A percentile compares a stretch with the other conserved stretches of the same genome.
Conservation (phyloP, 1,284 basidiomycete species). For the Amylostereum areolatum region DNA sequence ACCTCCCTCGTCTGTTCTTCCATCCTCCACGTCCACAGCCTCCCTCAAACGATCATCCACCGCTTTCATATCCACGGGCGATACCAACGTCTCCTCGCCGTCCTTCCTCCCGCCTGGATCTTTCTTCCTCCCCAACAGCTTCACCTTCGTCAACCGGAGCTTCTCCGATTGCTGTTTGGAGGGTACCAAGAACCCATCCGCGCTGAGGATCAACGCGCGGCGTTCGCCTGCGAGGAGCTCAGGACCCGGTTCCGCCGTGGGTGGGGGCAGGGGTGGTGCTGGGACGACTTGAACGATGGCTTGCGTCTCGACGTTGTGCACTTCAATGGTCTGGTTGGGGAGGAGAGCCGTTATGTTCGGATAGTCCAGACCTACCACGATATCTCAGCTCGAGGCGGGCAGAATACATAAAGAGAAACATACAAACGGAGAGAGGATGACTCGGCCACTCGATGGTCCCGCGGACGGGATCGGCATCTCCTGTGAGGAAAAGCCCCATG, state of each 20-base stretch:
- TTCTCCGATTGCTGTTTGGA: constrained; percentile 10
- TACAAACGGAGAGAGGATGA: constrained; percentile 75
- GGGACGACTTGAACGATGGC: constrained; percentile 66
- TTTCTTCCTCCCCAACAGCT: constrained; percentile 6
- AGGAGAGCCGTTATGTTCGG: constrained; percentile 77
- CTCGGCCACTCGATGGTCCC: constrained; percentile 83
- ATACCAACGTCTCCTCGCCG: neutral
- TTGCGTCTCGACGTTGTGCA: constrained; percentile 78
- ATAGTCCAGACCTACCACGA: constrained; percentile 66
- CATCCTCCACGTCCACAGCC: neutral
- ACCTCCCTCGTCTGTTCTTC: no score
- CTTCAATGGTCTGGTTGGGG: constrained; percentile 71
- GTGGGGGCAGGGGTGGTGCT: constrained; percentile 31
- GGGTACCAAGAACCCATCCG: constrained; percentile 12
- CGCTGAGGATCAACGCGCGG: constrained; percentile 5
- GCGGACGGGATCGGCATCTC: constrained; percentile 80
- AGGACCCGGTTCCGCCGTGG: constrained; percentile 1
- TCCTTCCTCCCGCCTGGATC: neutral
- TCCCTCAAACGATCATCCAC: neutral
- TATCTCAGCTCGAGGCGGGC: constrained; percentile 1
- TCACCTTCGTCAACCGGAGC: constrained; percentile 8
- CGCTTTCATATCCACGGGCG: neutral
- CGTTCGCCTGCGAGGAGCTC: constrained; percentile 9
- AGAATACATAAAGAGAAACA: constrained; percentile 23
- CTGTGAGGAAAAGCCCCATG: constrained; percentile 80